phyloP scores from a whole-genome alignment of 768 basidiomycete genomes.

The Termitomyces sp. region DNA sequence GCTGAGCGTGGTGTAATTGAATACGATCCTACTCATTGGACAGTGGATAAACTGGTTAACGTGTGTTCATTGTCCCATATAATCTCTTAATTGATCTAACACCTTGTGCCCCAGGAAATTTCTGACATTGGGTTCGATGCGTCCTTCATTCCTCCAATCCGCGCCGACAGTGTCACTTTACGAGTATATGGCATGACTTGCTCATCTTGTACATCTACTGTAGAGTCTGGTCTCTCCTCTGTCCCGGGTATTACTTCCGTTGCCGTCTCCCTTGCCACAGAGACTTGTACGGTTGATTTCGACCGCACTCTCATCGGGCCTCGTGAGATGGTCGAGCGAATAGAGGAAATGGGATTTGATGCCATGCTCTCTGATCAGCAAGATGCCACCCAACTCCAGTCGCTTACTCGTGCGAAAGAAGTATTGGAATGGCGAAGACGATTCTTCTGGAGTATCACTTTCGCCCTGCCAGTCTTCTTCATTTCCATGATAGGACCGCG shows the following conservation, averaged over 20 bases:
- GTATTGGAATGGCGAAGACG: conserved; percentile 85
- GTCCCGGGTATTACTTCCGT: conserved; percentile 74
- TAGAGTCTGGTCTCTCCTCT: conserved; percentile 65
- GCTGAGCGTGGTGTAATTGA: conserved; percentile 92
- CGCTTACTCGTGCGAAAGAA: conserved; percentile 86
- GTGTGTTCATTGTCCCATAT: conserved; percentile 38
- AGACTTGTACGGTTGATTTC: conserved; percentile 72
- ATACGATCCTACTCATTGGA: conserved; percentile 84
- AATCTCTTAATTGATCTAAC: background rate
- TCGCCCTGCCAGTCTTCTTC: conserved; percentile 94
- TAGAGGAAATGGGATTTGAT: conserved; percentile 89
- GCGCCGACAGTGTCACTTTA: conserved; percentile 66
- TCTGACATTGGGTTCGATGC: conserved; percentile 93
- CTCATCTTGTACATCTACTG: conserved; percentile 72
- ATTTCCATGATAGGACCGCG: conserved; percentile 80
- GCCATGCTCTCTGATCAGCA: conserved; percentile 79
- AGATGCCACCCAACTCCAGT: conserved; percentile 80
- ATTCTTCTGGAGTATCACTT: conserved; percentile 67
- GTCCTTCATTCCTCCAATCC: conserved; percentile 61
- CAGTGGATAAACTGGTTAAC: conserved; percentile 68
- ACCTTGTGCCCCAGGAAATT: conserved; percentile 62
- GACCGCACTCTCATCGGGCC: conserved; percentile 71
- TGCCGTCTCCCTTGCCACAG: conserved; percentile 72
- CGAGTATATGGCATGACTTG: conserved; percentile 93
- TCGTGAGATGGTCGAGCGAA: conserved; percentile 83